Conservation (phyloP, 192 early-diverging fungal genomes). For the Backusella sp. region DNA sequence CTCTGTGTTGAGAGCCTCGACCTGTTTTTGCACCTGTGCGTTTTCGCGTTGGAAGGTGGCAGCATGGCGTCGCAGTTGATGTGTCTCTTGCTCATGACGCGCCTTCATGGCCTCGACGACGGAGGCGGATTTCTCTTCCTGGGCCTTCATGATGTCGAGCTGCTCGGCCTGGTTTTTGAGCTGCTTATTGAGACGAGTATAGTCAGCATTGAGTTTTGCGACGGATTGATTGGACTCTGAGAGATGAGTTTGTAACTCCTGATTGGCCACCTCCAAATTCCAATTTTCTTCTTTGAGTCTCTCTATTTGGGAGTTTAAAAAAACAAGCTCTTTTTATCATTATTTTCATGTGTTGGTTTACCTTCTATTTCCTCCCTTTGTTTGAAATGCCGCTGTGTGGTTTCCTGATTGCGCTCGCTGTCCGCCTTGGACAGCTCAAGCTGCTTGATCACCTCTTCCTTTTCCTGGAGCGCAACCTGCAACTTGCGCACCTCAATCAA, state of each 20-base stretch:
- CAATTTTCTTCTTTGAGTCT: slow-evolving; percentile 53
- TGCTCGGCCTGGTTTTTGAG: slow-evolving; percentile 56
- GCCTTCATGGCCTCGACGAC: slow-evolving; percentile 47
- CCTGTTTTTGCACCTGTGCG: slow-evolving; percentile 43
- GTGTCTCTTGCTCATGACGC: slow-evolving; percentile 63
- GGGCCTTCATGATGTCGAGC: slow-evolving; percentile 55
- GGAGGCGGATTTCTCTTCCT: slow-evolving; percentile 46
- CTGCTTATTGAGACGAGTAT: slow-evolving; percentile 50
- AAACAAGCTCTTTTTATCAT: slow-evolving; percentile 1
- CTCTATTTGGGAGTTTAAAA: slow-evolving; percentile 34
- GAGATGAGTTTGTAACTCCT: slow-evolving; percentile 42
- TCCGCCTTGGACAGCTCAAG: slow-evolving; percentile 47
- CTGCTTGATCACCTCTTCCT: slow-evolving; percentile 37
- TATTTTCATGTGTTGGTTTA: slow-evolving; percentile 20
- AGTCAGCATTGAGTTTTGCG: slow-evolving; percentile 47
- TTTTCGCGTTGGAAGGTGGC: slow-evolving; percentile 62
- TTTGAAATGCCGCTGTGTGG: slow-evolving; percentile 13
- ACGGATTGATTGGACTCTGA: slow-evolving; percentile 40
- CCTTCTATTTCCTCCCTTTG: slow-evolving; percentile 51
- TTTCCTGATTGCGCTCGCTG: slow-evolving; percentile 49
- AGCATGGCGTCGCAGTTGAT: slow-evolving; percentile 47
- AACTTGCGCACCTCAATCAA: slow-evolving; percentile 41
- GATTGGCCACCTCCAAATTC: slow-evolving; percentile 51
- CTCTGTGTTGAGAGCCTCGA: slow-evolving; percentile 59
- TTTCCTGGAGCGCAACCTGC: slow-evolving; percentile 41